These are phyloP conservation scores for Alternaria sp. DNA, from an alignment of 2,329 filamentous ascomycete species.

Conservation along the genomic window DNA sequence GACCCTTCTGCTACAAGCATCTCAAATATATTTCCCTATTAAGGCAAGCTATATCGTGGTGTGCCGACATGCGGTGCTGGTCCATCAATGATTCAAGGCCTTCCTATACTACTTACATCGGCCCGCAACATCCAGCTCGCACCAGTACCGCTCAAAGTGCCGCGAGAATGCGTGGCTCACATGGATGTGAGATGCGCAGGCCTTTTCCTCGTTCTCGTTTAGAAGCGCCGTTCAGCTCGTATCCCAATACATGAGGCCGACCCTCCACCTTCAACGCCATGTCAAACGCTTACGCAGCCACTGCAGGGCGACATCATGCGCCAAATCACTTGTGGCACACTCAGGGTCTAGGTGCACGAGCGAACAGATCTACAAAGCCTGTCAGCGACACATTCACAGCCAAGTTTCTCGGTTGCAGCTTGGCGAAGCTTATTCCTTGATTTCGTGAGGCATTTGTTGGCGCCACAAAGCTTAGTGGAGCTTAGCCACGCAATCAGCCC, in stretches of 20 bases:
- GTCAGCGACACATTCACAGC: slow-evolving; percentile 27
- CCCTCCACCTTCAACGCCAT: not conserved
- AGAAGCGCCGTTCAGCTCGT: not conserved
- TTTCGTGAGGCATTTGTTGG: slow-evolving; percentile 36
- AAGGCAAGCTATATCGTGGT: not conserved
- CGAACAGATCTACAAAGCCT: slow-evolving; percentile 4
- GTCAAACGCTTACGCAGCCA: slow-evolving; percentile 21
- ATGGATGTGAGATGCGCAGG: not conserved
- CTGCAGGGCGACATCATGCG: slow-evolving; percentile 25
- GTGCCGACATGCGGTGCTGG: not conserved
- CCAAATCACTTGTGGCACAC: slow-evolving; percentile 22
- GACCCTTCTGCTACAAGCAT: not conserved
- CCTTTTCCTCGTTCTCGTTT: not conserved
- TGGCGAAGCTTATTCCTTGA: slow-evolving; percentile 39
- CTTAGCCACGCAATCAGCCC: slow-evolving; percentile 24
- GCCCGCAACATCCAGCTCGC: not conserved
- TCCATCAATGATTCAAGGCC: not conserved
- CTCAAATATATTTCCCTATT: not conserved
- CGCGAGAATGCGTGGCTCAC: not conserved
- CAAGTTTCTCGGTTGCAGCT: slow-evolving; percentile 34
- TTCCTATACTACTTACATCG: not conserved
- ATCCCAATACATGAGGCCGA: not conserved
- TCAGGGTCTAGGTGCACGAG: not conserved
- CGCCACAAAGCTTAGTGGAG: slow-evolving; percentile 40
- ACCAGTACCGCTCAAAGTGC: not conserved